Conservation (phyloP, 768 basidiomycete species). For the Termitomyces titanicus region DNA sequence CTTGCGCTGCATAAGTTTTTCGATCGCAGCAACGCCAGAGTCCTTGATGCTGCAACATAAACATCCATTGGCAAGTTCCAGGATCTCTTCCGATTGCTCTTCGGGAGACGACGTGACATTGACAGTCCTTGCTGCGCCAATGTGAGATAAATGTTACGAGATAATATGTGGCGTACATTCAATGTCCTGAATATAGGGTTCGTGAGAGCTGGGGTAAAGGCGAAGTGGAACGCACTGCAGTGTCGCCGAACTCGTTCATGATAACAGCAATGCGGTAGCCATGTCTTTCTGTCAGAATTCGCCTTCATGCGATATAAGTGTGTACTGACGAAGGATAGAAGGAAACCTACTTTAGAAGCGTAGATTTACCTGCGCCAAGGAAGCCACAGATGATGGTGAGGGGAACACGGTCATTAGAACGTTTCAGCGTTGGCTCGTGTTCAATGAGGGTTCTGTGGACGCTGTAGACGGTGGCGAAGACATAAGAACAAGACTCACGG, state of each 20-base stretch:
- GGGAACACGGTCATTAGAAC: constrained; percentile 49
- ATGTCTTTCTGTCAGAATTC: constrained; percentile 90
- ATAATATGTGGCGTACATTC: constrained; percentile 56
- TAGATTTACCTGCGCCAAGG: constrained; percentile 93
- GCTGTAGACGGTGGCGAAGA: not conserved
- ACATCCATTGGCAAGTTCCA: constrained; percentile 95
- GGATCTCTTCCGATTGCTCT: constrained; percentile 74
- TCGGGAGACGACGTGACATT: constrained; percentile 74
- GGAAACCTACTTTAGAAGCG: constrained; percentile 69
- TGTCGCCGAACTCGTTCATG: constrained; percentile 98
- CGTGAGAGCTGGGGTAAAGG: constrained; percentile 1
- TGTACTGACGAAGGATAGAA: not conserved
- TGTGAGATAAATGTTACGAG: constrained; percentile 5
- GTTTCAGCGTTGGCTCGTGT: constrained; percentile 7
- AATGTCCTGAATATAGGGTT: constrained; percentile 62
- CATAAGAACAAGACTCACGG: constrained; percentile 36
- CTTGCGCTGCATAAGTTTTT: constrained; percentile 82
- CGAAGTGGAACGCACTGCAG: constrained; percentile 57
- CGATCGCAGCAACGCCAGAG: constrained; percentile 87
- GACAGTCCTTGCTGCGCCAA: constrained; percentile 70
- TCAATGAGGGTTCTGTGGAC: constrained; percentile 25
- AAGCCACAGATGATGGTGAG: constrained; percentile 95
- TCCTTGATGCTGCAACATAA: constrained; percentile 99
- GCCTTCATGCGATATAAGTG: constrained; percentile 34
- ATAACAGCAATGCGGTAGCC: constrained; percentile 97